phyloP scores from a whole-genome alignment of 2,329 filamentous ascomycete genomes.

The Botrytis hyacinthi region DNA sequence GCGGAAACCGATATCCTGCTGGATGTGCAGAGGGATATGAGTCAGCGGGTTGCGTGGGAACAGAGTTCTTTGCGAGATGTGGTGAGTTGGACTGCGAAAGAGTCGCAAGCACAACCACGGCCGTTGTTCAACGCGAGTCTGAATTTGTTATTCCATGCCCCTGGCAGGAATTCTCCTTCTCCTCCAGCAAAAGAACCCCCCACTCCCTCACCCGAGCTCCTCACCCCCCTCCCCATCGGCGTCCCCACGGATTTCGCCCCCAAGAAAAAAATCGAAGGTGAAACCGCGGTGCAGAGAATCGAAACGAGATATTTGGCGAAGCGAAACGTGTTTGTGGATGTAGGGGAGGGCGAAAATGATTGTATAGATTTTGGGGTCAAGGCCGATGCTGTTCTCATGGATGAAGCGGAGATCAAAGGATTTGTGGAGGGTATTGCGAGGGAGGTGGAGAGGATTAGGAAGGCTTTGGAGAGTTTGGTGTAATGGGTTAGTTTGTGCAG shows the following conservation, averaged over 20 bases:
- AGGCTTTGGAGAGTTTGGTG: not conserved
- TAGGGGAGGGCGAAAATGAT: not conserved
- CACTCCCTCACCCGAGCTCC: not conserved
- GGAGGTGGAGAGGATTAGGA: not conserved
- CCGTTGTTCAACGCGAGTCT: not conserved
- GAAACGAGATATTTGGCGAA: not conserved
- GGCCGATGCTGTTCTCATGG: not conserved
- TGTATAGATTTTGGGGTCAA: constrained; percentile 2
- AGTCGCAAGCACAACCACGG: too few species aligned
- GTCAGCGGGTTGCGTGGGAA: not conserved
- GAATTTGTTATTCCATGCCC: constrained; percentile 3
- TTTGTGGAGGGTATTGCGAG: not conserved
- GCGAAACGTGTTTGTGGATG: constrained; percentile 12
- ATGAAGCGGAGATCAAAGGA: not conserved
- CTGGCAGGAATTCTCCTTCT: too few species aligned
- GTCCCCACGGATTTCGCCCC: not conserved
- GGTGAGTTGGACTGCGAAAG: not conserved
- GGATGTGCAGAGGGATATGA: not conserved
- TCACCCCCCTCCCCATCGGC: not conserved
- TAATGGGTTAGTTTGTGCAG: fast-evolving
- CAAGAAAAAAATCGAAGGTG: not conserved
- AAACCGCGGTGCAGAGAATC: not conserved
- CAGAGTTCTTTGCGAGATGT: not conserved
- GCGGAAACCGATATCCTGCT: not conserved
- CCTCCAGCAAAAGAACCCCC: too few species aligned